Base-by-base conservation (phyloP, 2,329 filamentous ascomycete genomes). In the Ophiostoma ulmi region DNA sequence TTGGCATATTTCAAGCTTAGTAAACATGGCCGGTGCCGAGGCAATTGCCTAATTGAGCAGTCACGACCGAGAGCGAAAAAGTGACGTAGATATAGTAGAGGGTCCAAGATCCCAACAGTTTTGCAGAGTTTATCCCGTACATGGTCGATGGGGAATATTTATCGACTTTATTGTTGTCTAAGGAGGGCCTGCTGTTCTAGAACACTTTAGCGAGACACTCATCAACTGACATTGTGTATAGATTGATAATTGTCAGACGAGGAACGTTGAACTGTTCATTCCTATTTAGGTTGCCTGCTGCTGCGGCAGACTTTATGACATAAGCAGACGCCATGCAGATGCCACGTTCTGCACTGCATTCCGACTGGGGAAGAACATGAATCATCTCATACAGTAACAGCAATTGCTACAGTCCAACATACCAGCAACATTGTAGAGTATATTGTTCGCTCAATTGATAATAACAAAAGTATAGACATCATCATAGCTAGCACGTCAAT, bases 41-140 rank as follows among this genome's bases (percentile, higher is more conserved):
- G 63, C 63, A 39, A 65, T 39, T 65, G 35, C 63, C 63, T 22
- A 65, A 41, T 39, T n/a, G 20, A 65, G 63, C 20, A 65, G 63
- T 65, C 63, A 65, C 63, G 36, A 13, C 63, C 63, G 63, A 65
- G 52, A 39, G 26, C 20, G 36, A 39, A 35, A 2, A 3, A 17
- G 58, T 35, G n/a, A 22, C 52, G 52, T 58, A 22, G 11, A 58
- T 58, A 11, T 48, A 13, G 48, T 26, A 26, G 58, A 63, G 58
- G 58, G 26, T 63, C 58, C 58, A 63, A 13, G n/a, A 35, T 63
- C 26, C 26, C 58, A 31, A 35, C 58, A 63, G 26, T 63, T 63
- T 63, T 63, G 26, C n/a, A 26, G 8, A 26, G 52, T 58, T 26
- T 58, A 26, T 10, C 17, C n/a, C 22, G 8, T 3, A 26, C 7